Evolutionary conservation across 768 basidiomycete species (phyloP), one percentile per base, ranked within the genome.

Genomic region (Kwoniella dejecticola): DNA sequence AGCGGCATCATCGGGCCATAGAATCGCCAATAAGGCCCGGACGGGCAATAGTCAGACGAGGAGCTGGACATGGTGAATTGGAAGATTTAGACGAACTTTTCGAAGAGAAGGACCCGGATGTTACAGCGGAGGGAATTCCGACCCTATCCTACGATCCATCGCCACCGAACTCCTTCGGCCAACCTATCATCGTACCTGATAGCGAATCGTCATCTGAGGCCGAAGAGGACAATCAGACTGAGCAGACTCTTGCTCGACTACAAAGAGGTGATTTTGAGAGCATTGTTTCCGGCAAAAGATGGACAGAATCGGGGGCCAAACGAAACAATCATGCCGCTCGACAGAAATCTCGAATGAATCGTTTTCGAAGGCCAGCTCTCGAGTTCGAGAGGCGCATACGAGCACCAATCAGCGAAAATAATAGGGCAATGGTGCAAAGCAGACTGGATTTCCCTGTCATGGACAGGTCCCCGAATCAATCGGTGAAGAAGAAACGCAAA

Each of bases 11-110:
- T 48, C 80, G 79, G 11, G 76, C 73, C 12, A 82, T 44, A 8
- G 57, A 57, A 36, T 60, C 69, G 4, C 62, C 63, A 13, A 57
- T 53, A 2, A 60, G 70, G 21, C 76, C 70, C 12, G 72, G 54
- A 66, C 81, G 60, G 86, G 91, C 77, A 83, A 86, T 67, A 81
- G 81, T 64, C 1, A 36, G 69, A 10, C 59, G 62, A 30, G 62
- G 61, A 23, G 53, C 53, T 3, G 67, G 50, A 13, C 60, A 69
- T 1, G 65, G 50, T 11, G 69, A 60, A 26, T 13, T 66, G 10
- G 52, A 65, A 17, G 70, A 59, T 42, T 19, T 68, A 7, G 46
- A 52, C 5, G 54, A 53, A 7, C 36, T 68, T 3, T 45, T 75
- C 23, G 64, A 66, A 13, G 60, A 59, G 1, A 60, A 62, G 4